phyloP scores from a whole-genome alignment of 2,329 filamentous ascomycete species.

The Lasiodiplodia sp. region DNA sequence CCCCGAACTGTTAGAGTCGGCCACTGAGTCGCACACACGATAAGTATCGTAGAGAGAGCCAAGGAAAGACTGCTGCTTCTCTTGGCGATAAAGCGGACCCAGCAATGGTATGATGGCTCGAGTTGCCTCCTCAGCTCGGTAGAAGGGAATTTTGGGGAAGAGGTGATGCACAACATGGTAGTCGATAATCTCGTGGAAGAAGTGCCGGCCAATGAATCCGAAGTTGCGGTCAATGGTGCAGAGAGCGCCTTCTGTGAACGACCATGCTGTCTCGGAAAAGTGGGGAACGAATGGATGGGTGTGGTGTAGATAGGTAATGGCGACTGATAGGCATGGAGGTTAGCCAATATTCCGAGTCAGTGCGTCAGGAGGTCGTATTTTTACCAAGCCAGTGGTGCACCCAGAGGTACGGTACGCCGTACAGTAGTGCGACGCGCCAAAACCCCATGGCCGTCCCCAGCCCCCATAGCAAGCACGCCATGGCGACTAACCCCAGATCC shows the following conservation, averaged over 20 bases:
- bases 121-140: slow-evolving; percentile 66
- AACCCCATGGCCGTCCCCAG: slow-evolving; percentile 56
- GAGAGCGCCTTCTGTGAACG: slow-evolving; percentile 67
- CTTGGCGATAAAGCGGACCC: slow-evolving; percentile 61
- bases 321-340: slow-evolving; percentile 46
- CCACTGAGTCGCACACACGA: too few species aligned
- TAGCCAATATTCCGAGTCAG: too few species aligned
- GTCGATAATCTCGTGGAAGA: slow-evolving; percentile 72
- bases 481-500: slow-evolving; percentile 66
- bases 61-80: slow-evolving; percentile 34
- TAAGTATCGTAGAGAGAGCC: too few species aligned
- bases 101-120: slow-evolving; percentile 63
- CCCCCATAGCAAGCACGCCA: slow-evolving; percentile 58
- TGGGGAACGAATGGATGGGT: slow-evolving; percentile 67
- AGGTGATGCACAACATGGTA: slow-evolving; percentile 71
- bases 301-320: slow-evolving; percentile 81
- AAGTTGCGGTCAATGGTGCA: slow-evolving; percentile 71
- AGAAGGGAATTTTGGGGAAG: slow-evolving; percentile 68
- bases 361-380: too few species aligned
- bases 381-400: slow-evolving; percentile 71
- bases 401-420: slow-evolving; percentile 72
- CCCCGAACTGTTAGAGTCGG: too few species aligned
- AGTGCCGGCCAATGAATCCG: slow-evolving; percentile 68
- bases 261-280: slow-evolving; percentile 68
- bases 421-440: slow-evolving; percentile 65